Base-by-base conservation (phyloP, 108 stramenopile species). In the Epipyxis sp. region DNA sequence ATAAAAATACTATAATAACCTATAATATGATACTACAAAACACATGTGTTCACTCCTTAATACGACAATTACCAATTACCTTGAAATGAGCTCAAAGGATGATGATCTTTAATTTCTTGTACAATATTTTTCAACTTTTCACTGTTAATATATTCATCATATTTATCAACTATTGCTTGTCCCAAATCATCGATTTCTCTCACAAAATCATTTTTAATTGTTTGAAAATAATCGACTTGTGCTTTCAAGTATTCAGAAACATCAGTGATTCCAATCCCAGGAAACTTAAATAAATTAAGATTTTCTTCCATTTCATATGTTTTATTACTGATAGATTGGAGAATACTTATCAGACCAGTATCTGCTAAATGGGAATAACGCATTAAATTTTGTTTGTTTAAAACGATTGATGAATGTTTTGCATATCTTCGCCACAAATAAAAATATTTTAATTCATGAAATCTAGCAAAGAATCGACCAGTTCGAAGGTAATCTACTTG, bases 361-460 rank as follows among this genome's bases (percentile, higher is more conserved):
- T 74, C 71, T 3, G 46, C 16, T 6, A 34, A 74, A 20, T 43
- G 43, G 6, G 71, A 27, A 74, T 25, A 30, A 10, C 43, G 16
- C 10, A 20, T 6, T 32, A 74, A 74, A 16, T 34, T 34, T 74
- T 6, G 40, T 37, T 39, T 6, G 25, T 6, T 20, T 27, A 13
- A 29, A 6, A 6, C 10, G 13, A 74, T 29, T 10, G n/a, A 3
- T 10, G 3, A 6, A 6, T 39, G 3, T 74, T 25, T 37, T 10
- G 50, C 42, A 46, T 3, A 6, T 30, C 27, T 25, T 35, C 6
- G 10, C 71, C 71, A 74, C 6, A 29, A 16, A 32, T 13, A 20
- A 46, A 74, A 54, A 42, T 10, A 10, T 39, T 74, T 74, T 3
- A 46, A 39, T 74, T 6, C 71, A 34, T 39, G 25, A 37, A 74